These are phyloP conservation scores for Phytophthora litchii DNA, from an alignment of 352 stramenopile species.

Conservation along the genomic window DNA sequence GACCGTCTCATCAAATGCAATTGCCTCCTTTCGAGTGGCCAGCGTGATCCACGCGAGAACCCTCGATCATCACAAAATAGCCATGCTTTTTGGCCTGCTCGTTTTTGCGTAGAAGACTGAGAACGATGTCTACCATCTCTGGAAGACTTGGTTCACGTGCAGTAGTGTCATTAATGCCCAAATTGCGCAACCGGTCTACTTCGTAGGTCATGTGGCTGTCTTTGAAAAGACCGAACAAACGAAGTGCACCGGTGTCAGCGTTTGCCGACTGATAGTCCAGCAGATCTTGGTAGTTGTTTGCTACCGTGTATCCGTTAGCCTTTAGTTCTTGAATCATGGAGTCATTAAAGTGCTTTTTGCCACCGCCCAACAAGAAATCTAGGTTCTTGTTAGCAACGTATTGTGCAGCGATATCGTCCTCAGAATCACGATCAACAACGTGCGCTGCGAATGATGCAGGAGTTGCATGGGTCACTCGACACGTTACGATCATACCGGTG, in stretches of 20 bases:
- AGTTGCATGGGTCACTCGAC: conserved; percentile 67
- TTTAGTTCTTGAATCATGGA: conserved; percentile 48
- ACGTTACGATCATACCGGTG: conserved; percentile 72
- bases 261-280: conserved; percentile 57
- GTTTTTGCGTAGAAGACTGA: conserved; percentile 72
- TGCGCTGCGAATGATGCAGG: conserved; percentile 64
- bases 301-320: conserved; percentile 50
- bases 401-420: conserved; percentile 62
- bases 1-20: conserved; percentile 75
- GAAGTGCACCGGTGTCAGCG: conserved; percentile 50
- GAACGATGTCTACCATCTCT: conserved; percentile 69
- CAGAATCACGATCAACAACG: conserved; percentile 55
- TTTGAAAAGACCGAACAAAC: conserved; percentile 65
- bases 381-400: conserved; percentile 75
- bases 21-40: conserved; percentile 72
- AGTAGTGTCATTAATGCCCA: conserved; percentile 39
- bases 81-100: conserved; percentile 71
- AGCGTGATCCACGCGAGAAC: conserved; percentile 72
- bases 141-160: conserved; percentile 58
- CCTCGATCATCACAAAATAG: conserved; percentile 83
- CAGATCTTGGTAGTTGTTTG: conserved; percentile 61
- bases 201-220: conserved; percentile 76
- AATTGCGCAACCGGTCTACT: conserved; percentile 55
- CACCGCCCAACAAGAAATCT: conserved; percentile 65
- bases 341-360: conserved; percentile 59